Evolutionary conservation across 2,329 filamentous ascomycete genomes (phyloP), one percentile per base, ranked within the genome.

Genomic region (Sordariomycetes sp.): DNA sequence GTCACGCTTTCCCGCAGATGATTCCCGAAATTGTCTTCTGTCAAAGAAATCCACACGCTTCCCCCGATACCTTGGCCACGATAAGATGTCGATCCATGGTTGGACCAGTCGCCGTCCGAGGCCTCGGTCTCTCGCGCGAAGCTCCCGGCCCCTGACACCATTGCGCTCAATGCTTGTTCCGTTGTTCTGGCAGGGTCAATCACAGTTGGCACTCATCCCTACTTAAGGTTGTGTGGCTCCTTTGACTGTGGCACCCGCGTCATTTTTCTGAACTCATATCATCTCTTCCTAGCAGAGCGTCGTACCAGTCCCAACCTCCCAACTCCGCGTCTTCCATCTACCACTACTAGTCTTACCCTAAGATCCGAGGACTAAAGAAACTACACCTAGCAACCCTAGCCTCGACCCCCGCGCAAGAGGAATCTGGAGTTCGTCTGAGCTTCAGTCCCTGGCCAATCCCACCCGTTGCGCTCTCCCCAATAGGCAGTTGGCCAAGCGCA

Each of bases 401-500:
- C n/a, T n/a, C n/a, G n/a, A n/a, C n/a, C n/a, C n/a, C n/a, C n/a
- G n/a, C n/a, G n/a, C n/a, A n/a, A n/a, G n/a, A n/a, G n/a, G n/a
- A n/a, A n/a, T n/a, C n/a, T n/a, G n/a, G n/a, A n/a, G n/a, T n/a
- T n/a, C n/a, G n/a, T n/a, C n/a, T n/a, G n/a, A n/a, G 21, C 32
- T 16, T 27, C 32, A 12, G 11, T 34, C 42, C 34, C 39, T 34
- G 46, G 44, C 50, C 50, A 53, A 53, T 53, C 50, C 49, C 40
- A 29, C 43, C 36, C 36, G 27, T 27, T 39, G 38, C 34, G 30
- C 34, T 37, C 38, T 39, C 50, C 50, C 44, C 44, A 53, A 51
- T 49, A 46, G 50, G 50, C 42, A 53, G 50, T 45, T 42, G 47
- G 29, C 53, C 46, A 50, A 50, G 45, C 49, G 49, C 46, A 45